phyloP scores from a whole-genome alignment of 306 rosid species.

The Oxytropis ochrocephala region DNA sequence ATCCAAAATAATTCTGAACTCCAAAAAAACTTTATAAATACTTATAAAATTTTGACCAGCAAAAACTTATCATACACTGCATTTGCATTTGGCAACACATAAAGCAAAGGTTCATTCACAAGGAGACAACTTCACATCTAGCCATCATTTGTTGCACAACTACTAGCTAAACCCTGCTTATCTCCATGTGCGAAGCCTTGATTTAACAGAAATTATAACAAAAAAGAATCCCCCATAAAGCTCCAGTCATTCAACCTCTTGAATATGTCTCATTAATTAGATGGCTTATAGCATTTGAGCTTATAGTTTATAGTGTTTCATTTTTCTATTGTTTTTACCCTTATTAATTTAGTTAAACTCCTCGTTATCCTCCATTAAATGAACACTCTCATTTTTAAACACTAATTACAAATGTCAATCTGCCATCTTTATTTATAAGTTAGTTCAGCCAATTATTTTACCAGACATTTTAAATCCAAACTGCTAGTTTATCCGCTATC shows the following conservation, averaged over 20 bases:
- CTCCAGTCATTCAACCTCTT: neutral
- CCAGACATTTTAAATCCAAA: too few species aligned
- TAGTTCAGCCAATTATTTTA: too few species aligned
- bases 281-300: neutral
- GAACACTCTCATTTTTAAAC: too few species aligned
- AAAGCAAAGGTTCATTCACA: neutral
- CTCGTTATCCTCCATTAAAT: too few species aligned
- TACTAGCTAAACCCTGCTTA: neutral
- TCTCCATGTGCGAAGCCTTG: neutral
- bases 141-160: neutral
- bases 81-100: neutral
- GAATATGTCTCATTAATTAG: neutral
- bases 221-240: neutral
- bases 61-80: neutral
- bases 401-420: too few species aligned
- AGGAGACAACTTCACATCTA: constrained; percentile 3
- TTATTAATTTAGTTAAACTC: too few species aligned
- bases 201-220: neutral
- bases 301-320: neutral
- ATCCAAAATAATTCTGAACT: constrained; percentile 16
- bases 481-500: too few species aligned
- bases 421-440: too few species aligned
- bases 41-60: neutral
- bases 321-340: too few species aligned
- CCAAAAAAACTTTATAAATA: neutral